phyloP scores from a whole-genome alignment of 2,329 filamentous ascomycete species.

The Helotiales sp. region DNA sequence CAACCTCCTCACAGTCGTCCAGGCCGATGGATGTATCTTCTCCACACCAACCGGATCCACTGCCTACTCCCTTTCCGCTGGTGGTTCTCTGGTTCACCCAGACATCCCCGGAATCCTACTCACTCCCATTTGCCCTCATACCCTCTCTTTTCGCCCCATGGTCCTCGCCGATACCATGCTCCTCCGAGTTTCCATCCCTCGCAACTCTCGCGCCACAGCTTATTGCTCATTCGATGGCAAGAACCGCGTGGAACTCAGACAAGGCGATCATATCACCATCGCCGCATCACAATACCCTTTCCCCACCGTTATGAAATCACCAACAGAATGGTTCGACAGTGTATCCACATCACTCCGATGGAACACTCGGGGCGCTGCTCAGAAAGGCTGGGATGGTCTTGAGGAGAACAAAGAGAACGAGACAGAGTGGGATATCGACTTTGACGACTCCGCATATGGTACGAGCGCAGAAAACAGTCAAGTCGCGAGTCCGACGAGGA shows the following conservation, averaged over 20 bases:
- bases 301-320: constrained; percentile 87
- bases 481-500: constrained; percentile 56
- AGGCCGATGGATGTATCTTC: constrained; percentile 97
- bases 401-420: constrained; percentile 45
- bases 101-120: constrained; percentile 96
- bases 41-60: constrained; percentile 94
- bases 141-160: constrained; percentile 96
- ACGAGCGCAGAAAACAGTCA: constrained; percentile 72
- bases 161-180: constrained; percentile 93
- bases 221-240: constrained; percentile 99
- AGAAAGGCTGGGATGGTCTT: constrained; percentile 74
- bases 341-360: constrained; percentile 89
- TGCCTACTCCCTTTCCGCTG: constrained; percentile 93
- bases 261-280: constrained; percentile 94
- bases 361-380: constrained; percentile 90
- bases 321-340: constrained; percentile 95
- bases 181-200: constrained; percentile 83
- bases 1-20: constrained; percentile 90
- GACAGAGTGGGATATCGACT: constrained; percentile 91
- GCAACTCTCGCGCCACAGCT: constrained; percentile 83
- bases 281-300: constrained; percentile 96
- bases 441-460: constrained; percentile 75
- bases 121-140: constrained; percentile 97
- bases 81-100: constrained; percentile 92
- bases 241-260: constrained; percentile 86